These are phyloP conservation scores for Chrysanthemum makinoi DNA, from an alignment of 129 eudicot species.

Conservation along the genomic window DNA sequence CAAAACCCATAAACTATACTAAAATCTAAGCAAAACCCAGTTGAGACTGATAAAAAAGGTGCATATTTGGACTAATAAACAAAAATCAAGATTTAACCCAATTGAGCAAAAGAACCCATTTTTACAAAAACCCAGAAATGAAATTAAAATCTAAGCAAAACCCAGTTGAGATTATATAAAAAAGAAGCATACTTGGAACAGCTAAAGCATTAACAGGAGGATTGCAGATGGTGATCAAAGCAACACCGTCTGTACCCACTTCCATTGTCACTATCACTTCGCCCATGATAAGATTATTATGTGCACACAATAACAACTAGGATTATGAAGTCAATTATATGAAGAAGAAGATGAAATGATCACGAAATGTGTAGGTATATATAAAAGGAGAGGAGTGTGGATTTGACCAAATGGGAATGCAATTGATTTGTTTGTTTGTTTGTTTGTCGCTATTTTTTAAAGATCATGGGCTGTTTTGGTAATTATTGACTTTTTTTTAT, in stretches of 20 bases:
- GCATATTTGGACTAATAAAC: no score
- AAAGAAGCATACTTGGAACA: neutral
- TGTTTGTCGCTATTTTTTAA: neutral
- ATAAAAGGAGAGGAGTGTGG: neutral
- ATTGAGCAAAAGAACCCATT: no score
- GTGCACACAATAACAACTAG: no score
- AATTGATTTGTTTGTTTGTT: neutral
- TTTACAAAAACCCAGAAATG: neutral
- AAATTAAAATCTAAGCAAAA: neutral
- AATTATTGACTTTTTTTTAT: neutral
- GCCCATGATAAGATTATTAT: conserved; percentile 41
- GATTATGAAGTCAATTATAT: conserved; percentile 7
- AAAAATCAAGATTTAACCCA: no score
- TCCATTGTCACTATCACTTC: conserved; percentile 52
- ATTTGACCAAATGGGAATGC: conserved; percentile 6
- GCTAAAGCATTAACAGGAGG: conserved; percentile 77
- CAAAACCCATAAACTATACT: no score
- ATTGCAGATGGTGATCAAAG: conserved; percentile 63
- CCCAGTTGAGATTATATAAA: neutral
- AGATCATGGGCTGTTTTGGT: neutral
- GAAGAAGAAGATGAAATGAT: neutral
- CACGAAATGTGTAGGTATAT: conserved; percentile 6
- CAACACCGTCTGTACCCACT: conserved; percentile 79
- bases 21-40: no score
- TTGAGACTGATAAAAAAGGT: no score